Evolutionary conservation across 495 filamentous ascomycete species (phyloP).

Genomic region (Lophiotrema nucula): DNA sequence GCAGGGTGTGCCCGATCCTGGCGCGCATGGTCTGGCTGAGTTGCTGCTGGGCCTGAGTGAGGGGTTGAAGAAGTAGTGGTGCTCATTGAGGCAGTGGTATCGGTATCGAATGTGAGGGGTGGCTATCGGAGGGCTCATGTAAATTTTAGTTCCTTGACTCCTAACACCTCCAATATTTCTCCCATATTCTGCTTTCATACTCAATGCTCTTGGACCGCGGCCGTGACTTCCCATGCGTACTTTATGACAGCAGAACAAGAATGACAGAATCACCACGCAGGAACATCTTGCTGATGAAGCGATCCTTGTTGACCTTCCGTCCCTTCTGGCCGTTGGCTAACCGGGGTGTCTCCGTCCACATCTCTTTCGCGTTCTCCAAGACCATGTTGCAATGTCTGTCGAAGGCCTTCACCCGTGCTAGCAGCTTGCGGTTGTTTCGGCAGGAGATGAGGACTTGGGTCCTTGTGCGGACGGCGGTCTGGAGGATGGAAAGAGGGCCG

Average conservation of each 20-base stretch:
- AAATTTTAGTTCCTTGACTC: conserved; percentile 10
- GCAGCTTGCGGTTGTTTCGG: conserved; percentile 83
- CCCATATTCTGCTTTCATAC: too few relatives aligned
- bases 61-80: conserved; percentile 40
- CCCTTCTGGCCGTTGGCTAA: conserved; percentile 75
- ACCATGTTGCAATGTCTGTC: conserved; percentile 98
- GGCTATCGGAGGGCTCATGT: conserved; percentile 12
- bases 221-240: too few relatives aligned
- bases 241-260: conserved; percentile 65
- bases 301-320: conserved; percentile 91
- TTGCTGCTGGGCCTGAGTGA: conserved; percentile 78
- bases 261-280: conserved; percentile 92
- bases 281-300: conserved; percentile 99
- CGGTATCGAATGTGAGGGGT: not conserved
- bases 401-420: conserved; percentile 80
- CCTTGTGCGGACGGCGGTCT: conserved; percentile 83
- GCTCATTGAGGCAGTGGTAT: too few relatives aligned
- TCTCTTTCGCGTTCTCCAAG: conserved; percentile 97
- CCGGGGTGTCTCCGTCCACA: conserved; percentile 96
- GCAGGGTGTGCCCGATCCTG: conserved; percentile 85
- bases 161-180: too few relatives aligned
- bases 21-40: conserved; percentile 77
- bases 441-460: conserved; percentile 87
- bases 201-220: too few relatives aligned
- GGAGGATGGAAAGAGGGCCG: conserved; percentile 85